These are phyloP conservation scores for Aspergillus bridgeri DNA, from an alignment of 495 filamentous ascomycete genomes.

Conservation along the genomic window DNA sequence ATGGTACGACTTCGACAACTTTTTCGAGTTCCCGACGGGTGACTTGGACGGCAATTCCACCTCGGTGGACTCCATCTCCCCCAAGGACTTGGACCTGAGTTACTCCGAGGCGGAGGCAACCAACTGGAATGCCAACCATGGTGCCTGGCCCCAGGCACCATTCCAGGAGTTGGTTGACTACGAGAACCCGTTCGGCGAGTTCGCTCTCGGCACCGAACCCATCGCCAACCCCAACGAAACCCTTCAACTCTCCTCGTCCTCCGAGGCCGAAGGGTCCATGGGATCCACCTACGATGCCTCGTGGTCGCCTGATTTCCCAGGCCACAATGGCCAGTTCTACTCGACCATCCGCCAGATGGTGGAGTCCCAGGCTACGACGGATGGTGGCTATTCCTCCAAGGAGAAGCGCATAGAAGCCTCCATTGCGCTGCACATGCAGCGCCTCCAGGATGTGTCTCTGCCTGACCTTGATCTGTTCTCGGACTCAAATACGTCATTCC, in stretches of 20 bases:
- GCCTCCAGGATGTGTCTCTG: slow-evolving; percentile 32
- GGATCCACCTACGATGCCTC: slow-evolving; percentile 8
- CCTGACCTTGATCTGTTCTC: slow-evolving; percentile 29
- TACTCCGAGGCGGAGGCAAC: slow-evolving; percentile 23
- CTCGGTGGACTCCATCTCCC: slow-evolving; percentile 34
- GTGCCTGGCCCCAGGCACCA: slow-evolving; percentile 19
- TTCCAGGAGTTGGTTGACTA: slow-evolving; percentile 31
- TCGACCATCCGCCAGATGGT: slow-evolving; percentile 36
- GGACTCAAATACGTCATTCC: slow-evolving; percentile 35
- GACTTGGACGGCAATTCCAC: slow-evolving; percentile 32
- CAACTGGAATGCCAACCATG: slow-evolving; percentile 22
- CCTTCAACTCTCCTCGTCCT: slow-evolving; percentile 14
- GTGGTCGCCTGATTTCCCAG: slow-evolving; percentile 16
- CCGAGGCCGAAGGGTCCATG: slow-evolving; percentile 7
- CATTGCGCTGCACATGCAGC: slow-evolving; percentile 42
- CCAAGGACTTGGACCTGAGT: slow-evolving; percentile 29
- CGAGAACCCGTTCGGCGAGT: slow-evolving; percentile 20
- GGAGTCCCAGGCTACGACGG: slow-evolving; percentile 38
- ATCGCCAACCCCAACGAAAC: slow-evolving; percentile 23
- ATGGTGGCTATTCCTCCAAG: slow-evolving; percentile 32
- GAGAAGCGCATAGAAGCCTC: slow-evolving; percentile 45
- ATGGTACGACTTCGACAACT: slow-evolving; percentile 39
- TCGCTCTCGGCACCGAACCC: slow-evolving; percentile 21
- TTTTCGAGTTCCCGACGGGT: slow-evolving; percentile 33
- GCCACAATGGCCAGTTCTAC: slow-evolving; percentile 19